Evolutionary conservation across 257 asterid genomes (phyloP).

Genomic region (Solanum medicagineum): DNA sequence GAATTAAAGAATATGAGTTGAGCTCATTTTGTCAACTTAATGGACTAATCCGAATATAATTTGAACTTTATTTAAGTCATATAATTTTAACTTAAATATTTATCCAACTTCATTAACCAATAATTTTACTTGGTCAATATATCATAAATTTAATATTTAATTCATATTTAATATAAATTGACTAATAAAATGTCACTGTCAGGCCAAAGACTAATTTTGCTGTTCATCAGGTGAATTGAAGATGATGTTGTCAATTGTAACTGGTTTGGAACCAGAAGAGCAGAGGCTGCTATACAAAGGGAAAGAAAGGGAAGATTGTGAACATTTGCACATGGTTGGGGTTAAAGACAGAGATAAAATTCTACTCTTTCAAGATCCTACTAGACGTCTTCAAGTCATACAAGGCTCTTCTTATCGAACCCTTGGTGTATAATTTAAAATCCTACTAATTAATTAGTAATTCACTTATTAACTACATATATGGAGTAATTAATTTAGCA

Average conservation of each 20-base stretch:
- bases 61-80: too few relatives aligned
- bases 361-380: slow-evolving; percentile 56
- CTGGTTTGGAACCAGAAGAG: background rate
- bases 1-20: too few relatives aligned
- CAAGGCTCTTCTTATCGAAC: background rate
- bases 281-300: slow-evolving; percentile 27
- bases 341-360: slow-evolving; percentile 65
- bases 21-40: too few relatives aligned
- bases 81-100: too few relatives aligned
- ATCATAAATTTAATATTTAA: too few relatives aligned
- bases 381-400: background rate
- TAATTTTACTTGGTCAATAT: too few relatives aligned
- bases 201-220: background rate
- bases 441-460: background rate
- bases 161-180: too few relatives aligned
- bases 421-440: background rate
- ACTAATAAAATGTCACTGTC: too few relatives aligned
- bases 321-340: slow-evolving; percentile 75
- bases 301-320: slow-evolving; percentile 63
- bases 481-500: background rate
- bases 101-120: too few relatives aligned
- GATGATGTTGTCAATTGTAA: slow-evolving; percentile 31
- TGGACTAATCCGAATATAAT: too few relatives aligned
- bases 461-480: background rate
- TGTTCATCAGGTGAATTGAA: slow-evolving; percentile 46